These are phyloP conservation scores for Neurospora sp. DNA, from an alignment of 495 filamentous ascomycete genomes.

Conservation along the genomic window DNA sequence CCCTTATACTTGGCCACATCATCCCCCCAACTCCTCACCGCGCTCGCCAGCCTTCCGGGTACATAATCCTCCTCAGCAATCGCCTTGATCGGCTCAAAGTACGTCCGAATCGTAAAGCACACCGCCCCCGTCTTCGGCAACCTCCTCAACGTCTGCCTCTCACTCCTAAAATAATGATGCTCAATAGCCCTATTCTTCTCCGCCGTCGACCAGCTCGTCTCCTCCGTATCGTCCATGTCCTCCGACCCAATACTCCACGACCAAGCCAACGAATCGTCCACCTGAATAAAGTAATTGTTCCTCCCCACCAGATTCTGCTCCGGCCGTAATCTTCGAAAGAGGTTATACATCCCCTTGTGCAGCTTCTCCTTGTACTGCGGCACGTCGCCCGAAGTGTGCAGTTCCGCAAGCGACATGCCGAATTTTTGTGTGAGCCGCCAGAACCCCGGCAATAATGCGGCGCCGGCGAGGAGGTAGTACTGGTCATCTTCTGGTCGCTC, in stretches of 20 bases:
- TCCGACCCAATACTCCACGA: constrained; percentile 66
- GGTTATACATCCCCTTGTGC: constrained; percentile 75
- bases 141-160: constrained; percentile 66
- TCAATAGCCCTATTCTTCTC: constrained; percentile 67
- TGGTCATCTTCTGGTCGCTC: constrained; percentile 55
- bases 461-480: constrained; percentile 69
- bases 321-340: constrained; percentile 57
- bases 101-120: constrained; percentile 72
- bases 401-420: constrained; percentile 72
- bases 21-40: constrained; percentile 74
- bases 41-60: constrained; percentile 61
- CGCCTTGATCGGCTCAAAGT: constrained; percentile 61
- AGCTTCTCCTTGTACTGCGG: constrained; percentile 69
- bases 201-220: constrained; percentile 56
- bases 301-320: constrained; percentile 49
- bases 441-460: constrained; percentile 74
- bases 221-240: constrained; percentile 36
- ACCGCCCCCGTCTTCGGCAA: constrained; percentile 66
- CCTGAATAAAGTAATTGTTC: constrained; percentile 68
- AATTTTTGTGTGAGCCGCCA: constrained; percentile 82
- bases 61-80: constrained; percentile 60
- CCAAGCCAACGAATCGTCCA: constrained; percentile 64
- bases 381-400: constrained; percentile 75
- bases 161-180: constrained; percentile 70
- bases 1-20: constrained; percentile 82